phyloP scores from a whole-genome alignment of 768 basidiomycete genomes.

The Lentinula edodes region DNA sequence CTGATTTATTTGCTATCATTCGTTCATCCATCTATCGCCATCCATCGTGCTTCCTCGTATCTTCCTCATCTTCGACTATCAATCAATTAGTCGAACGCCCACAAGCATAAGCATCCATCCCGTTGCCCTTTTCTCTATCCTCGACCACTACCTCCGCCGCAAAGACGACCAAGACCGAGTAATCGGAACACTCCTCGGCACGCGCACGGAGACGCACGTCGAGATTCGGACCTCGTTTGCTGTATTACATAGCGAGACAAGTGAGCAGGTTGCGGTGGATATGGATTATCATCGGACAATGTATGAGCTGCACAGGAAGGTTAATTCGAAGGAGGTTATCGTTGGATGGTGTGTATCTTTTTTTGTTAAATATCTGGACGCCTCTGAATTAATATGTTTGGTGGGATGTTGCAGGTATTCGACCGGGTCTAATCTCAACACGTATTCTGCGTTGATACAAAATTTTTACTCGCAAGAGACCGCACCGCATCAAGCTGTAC shows the following conservation, averaged over 20 bases:
- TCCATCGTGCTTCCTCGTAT: no score
- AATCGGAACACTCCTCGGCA: slow-evolving; percentile 91
- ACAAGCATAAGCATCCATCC: slow-evolving; percentile 82
- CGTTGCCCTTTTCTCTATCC: slow-evolving; percentile 88
- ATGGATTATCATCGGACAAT: slow-evolving; percentile 94
- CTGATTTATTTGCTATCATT: neutral
- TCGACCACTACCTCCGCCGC: slow-evolving; percentile 93
- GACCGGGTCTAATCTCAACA: slow-evolving; percentile 85
- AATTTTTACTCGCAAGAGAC: slow-evolving; percentile 96
- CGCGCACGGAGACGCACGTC: slow-evolving; percentile 49
- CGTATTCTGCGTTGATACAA: slow-evolving; percentile 95
- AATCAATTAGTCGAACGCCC: slow-evolving; percentile 46
- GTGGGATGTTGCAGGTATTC: slow-evolving; percentile 62
- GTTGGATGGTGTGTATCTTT: slow-evolving; percentile 79
- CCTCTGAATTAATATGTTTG: no score
- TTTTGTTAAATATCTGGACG: no score
- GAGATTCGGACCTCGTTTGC: slow-evolving; percentile 85
- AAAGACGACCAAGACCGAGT: slow-evolving; percentile 80
- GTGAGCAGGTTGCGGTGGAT: slow-evolving; percentile 92
- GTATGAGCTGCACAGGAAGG: slow-evolving; percentile 86
- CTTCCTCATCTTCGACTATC: no score
- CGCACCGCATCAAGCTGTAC: slow-evolving; percentile 81
- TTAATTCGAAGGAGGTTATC: slow-evolving; percentile 81
- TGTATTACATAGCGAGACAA: slow-evolving; percentile 87
- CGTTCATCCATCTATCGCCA: neutral